Conservation (phyloP, 1,284 basidiomycete species). For the Tylopilus sp. region DNA sequence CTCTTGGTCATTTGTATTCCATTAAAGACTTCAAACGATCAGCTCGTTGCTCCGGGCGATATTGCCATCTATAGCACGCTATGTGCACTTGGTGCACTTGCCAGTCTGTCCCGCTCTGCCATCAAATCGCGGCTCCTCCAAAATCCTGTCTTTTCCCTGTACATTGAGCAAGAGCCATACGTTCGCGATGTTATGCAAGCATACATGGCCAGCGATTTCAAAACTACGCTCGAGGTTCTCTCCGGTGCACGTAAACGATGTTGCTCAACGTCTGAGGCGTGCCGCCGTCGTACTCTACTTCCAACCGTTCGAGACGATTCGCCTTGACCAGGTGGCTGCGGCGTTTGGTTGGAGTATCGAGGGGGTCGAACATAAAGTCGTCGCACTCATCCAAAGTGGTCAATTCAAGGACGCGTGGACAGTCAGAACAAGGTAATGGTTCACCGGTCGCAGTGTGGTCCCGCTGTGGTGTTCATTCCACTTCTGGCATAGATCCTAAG, state of each 20-base stretch:
- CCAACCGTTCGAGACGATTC: constrained; percentile 76
- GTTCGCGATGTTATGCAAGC: constrained; percentile 76
- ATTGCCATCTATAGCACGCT: constrained; percentile 79
- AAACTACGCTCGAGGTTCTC: too few species aligned
- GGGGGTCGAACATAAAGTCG: constrained; percentile 65
- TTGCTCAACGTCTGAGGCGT: constrained; percentile 60
- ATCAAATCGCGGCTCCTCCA: constrained; percentile 68
- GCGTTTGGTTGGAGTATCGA: constrained; percentile 79
- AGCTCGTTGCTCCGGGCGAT: constrained; percentile 74
- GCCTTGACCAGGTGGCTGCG: constrained; percentile 70
- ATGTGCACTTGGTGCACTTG: constrained; percentile 76
- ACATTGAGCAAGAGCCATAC: constrained; percentile 83
- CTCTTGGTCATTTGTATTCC: not conserved
- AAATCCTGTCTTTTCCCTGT: constrained; percentile 64
- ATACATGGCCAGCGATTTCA: constrained; percentile 80
- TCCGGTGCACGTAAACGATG: constrained; percentile 50
- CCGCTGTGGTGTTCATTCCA: not conserved
- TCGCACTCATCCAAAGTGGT: constrained; percentile 69
- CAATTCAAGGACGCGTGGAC: constrained; percentile 77
- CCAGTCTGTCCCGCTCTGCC: constrained; percentile 63
- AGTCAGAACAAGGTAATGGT: constrained; percentile 66
- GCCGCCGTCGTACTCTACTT: constrained; percentile 81
- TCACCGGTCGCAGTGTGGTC: constrained; percentile 2
- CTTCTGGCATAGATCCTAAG: constrained; percentile 53
- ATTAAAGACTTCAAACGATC: not conserved